Conservation (phyloP, 2,329 filamentous ascomycete species). For the Dothistroma septosporum region DNA sequence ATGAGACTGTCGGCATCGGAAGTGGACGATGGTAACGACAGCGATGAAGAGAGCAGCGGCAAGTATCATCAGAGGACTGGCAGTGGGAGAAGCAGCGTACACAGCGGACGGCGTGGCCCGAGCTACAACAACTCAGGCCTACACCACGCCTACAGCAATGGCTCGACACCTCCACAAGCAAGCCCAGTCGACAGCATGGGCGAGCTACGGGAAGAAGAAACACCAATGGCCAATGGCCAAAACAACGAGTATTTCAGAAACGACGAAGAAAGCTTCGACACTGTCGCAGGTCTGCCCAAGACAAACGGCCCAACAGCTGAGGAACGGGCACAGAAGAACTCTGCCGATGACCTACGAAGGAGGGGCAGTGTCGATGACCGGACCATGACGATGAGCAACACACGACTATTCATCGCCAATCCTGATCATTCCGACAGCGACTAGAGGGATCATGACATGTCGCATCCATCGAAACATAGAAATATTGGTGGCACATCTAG, state of each 20-base stretch:
- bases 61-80: conserved; percentile 64
- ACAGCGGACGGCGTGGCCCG: conserved; percentile 41
- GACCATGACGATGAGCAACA: conserved; percentile 65
- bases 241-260: conserved; percentile 42
- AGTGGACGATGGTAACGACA: conserved; percentile 75
- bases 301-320: conserved; percentile 35
- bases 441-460: neutral
- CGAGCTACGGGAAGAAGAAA: conserved; percentile 42
- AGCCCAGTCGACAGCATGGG: conserved; percentile 40
- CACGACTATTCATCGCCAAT: conserved; percentile 79
- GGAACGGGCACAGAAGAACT: conserved; percentile 50
- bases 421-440: conserved; percentile 53
- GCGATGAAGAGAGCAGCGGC: conserved; percentile 61
- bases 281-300: conserved; percentile 49
- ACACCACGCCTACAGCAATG: conserved; percentile 43
- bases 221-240: conserved; percentile 41
- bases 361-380: conserved; percentile 81
- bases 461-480: neutral
- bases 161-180: conserved; percentile 50
- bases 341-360: conserved; percentile 67
- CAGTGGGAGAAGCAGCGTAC: conserved; percentile 66
- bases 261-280: conserved; percentile 53
- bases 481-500: neutral
- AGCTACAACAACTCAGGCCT: conserved; percentile 25
- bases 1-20: conserved; percentile 92